Percentiles rank a stretch among this genome's conserved stretches.
These are phyloP conservation scores for Porcisia hertigi DNA, from an alignment of 208 protist genomes.

Conservation along the genomic window DNA sequence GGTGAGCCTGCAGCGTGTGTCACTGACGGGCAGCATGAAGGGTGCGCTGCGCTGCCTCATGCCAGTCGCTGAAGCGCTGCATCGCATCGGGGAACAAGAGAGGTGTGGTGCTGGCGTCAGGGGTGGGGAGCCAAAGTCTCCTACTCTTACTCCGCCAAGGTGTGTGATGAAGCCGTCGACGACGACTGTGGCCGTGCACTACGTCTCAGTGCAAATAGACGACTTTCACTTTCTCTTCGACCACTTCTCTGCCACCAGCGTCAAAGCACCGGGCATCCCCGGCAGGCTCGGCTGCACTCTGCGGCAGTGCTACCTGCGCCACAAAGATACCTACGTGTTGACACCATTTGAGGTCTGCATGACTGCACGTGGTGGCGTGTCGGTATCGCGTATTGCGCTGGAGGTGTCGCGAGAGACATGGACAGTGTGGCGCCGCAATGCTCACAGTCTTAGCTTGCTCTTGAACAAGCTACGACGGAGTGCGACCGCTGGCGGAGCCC, in stretches of 20 bases:
- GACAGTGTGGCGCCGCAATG: conserved; percentile 26
- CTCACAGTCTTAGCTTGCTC: conserved; percentile 20
- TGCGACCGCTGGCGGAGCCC: neutral
- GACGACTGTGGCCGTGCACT: conserved; percentile 20
- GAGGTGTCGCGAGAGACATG: conserved; percentile 28
- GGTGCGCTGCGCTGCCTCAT: conserved; percentile 26
- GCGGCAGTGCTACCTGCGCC: conserved; percentile 31
- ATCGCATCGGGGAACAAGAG: conserved; percentile 24
- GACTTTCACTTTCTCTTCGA: conserved; percentile 27
- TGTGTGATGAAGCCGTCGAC: conserved; percentile 8
- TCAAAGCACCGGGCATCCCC: conserved; percentile 16
- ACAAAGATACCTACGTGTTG: conserved; percentile 25
- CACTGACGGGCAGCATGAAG: conserved; percentile 24
- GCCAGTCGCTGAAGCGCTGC: conserved; percentile 31
- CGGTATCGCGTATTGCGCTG: conserved; percentile 36
- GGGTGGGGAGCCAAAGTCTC: neutral
- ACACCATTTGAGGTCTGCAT: conserved; percentile 38
- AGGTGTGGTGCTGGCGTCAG: conserved; percentile 3
- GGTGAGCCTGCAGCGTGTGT: conserved; percentile 18
- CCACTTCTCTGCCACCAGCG: conserved; percentile 30
- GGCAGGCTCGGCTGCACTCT: conserved; percentile 42
- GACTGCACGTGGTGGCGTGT: conserved; percentile 24
- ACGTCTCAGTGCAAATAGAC: conserved; percentile 15
- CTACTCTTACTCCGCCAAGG: neutral
- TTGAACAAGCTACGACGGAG: conserved; percentile 20